Base-by-base conservation (phyloP, 2,329 filamentous ascomycete genomes). In the Neoascochyta sp. region DNA sequence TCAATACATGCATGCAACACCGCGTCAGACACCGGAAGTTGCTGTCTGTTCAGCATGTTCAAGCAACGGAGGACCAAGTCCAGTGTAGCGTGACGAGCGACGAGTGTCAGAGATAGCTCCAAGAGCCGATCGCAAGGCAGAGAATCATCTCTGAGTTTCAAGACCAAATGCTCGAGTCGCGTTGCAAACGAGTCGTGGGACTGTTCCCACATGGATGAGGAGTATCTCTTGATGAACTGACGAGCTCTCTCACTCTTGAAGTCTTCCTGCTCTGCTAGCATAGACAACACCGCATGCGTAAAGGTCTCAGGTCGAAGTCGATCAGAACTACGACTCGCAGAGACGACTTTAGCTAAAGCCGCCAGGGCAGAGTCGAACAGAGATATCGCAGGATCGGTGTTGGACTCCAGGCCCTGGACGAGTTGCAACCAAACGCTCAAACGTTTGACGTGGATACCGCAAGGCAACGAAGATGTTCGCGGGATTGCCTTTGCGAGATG, bases 371-470 rank as follows among this genome's bases (percentile, higher is more conserved):
- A 22, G 4, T 23, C 16, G 14, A 37, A 23, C 16, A 37, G 19
- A 16, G 12, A 13, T 4, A 26, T 27, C 10, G 18, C 12, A n/a
- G 3, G 10, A 16, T 11, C 14, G 16, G 20, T 16, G 11, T 22
- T 39, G 7, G 9, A 8, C 24, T 53, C 50, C 7, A 54, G 19
- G 9, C 17, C 18, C 16, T 47, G 36, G 9, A 53, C 38, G n/a
- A 57, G 19, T 15, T 28, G 30, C 14, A 53, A 27, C 52, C 52
- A 55, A 8, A 24, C 30, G 4, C 37, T 25, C 16, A 53, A 22
- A 27, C 26, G 22, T 4, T 16, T 9, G 13, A 17, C 23, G 12
- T 31, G 22, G 8, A 11, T 31, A 4, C 16, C 21, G 9, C 11
- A 12, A n/a, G 29, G 9, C 7, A 33, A n/a, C 10, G n/a, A 16